Conservation (phyloP, 2,329 filamentous ascomycete species). For the Aureobasidium subglaciale region DNA sequence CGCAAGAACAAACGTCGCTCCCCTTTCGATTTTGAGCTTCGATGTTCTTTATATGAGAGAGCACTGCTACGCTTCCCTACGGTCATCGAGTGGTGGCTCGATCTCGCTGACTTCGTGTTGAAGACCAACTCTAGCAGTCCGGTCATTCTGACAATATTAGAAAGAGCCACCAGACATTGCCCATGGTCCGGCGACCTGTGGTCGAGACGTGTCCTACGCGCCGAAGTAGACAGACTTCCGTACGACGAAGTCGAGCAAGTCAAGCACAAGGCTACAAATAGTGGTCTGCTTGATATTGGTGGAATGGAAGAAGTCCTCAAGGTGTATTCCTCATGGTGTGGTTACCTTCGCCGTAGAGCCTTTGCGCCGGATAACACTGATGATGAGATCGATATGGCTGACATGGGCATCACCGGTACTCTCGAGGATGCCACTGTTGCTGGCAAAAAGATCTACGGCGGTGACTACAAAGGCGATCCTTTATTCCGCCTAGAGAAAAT, state of each 20-base stretch:
- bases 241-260: constrained; percentile 80
- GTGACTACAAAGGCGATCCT: constrained; percentile 77
- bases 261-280: constrained; percentile 86
- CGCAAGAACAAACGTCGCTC: constrained; percentile 43
- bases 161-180: constrained; percentile 80
- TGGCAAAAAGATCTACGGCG: constrained; percentile 68
- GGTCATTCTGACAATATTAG: constrained; percentile 60
- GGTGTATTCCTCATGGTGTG: constrained; percentile 91
- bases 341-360: constrained; percentile 79
- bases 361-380: constrained; percentile 71
- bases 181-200: constrained; percentile 89
- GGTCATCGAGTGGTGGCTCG: constrained; percentile 72
- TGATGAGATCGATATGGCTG: constrained; percentile 73
- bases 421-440: constrained; percentile 76
- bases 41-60: constrained; percentile 65
- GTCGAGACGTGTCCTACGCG: constrained; percentile 79
- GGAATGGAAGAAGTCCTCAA: constrained; percentile 84
- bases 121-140: constrained; percentile 33
- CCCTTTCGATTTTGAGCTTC: constrained; percentile 45
- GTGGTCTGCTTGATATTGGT: constrained; percentile 73
- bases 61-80: constrained; percentile 67
- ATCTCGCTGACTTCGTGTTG: constrained; percentile 69
- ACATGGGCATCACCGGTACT: constrained; percentile 79
- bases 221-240: constrained; percentile 67
- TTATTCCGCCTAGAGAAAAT: constrained; percentile 85